Evolutionary conservation across 2,329 filamentous ascomycete species (phyloP), one percentile per base, ranked within the genome.

Genomic region (Scedosporium minutisporum): DNA sequence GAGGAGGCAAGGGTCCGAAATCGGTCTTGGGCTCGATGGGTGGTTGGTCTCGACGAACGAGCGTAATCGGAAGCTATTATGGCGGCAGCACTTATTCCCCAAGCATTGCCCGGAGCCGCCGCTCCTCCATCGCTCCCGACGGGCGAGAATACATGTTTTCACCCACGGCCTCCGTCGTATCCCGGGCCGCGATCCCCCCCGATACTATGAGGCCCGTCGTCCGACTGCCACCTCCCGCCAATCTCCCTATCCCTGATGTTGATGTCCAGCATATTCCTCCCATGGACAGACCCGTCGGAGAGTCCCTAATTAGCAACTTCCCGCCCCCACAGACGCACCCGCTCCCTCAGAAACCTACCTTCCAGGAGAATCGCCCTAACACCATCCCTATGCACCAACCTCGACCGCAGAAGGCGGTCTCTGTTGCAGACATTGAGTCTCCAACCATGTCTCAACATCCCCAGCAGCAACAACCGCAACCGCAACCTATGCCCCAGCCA

Each of bases 321-420:
- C 78, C 81, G 46, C 84, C 82, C 63, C 80, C 81, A 51, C 86
- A 87, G 69, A 80, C 75, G 12, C 81, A 85, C 66, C 80, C 81
- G 25, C 79, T 85, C 25, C 83, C 81, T 14, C 82, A 84, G 69
- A 85, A 82, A 70, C 83, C 83, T 29, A 73, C 75, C 21, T 81
- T 83, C 72, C 79, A 84, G 67, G 83, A 87, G 70, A 76, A 80
- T 14, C 69, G 69, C 53, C 74, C 79, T 4, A 78, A 72, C 66
- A 73, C 77, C 53, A 78, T 84, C 67, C 84, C 91, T 0, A 96
- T 97, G 87, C 91, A 97, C 72, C 95, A 97, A 72, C 95, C 95
- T 63, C 88, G 91, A 61, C 93, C 95, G 7, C 93, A 97, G 74
- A 97, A 97, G 79, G 83, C 92, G 5, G 91, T 97, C 38, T 97